Evolutionary conservation across 139 green algal species (phyloP), one percentile per base, ranked within the genome.

Genomic region (Pleodorina starrii): DNA sequence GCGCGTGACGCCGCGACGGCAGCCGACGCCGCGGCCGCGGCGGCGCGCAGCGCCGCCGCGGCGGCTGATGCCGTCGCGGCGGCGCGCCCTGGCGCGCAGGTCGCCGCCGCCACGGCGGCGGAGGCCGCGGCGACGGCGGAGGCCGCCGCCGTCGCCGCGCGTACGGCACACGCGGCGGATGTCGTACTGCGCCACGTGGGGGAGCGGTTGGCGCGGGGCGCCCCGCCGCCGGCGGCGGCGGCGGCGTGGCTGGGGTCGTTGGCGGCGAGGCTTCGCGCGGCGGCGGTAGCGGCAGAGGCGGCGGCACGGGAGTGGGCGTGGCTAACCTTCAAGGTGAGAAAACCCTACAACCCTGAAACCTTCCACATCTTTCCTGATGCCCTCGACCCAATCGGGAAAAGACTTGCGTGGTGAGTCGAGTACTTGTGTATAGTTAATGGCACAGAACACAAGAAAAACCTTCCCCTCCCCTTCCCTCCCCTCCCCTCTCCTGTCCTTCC

Each of bases 261-360:
- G 60, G n/a, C 17, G n/a, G 81, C 59, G 43, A 23, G 7, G 29
- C 27, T 77, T 25, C 42, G n/a, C 11, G 27, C 0, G n/a, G 81
- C 42, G 27, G 63, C 21, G 60, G 59, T 66, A 25, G 60, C 60
- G 60, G 81, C 60, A 60, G 63, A 87, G 63, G n/a, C 60, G 42
- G 60, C 42, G 32, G 43, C 32, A 16, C 40, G 81, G 14, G 81
- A 87, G 60, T 87, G 81, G 81, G 57, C 59, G 1, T 60, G 81
- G 81, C 1, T 77, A 1, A 75, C 60, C 0, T 75, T 87, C 59
- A 87, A 87, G 43, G 81, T 87, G 35, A 57, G 36, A 12, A 50
- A 10, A 21, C 54, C 29, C 54, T 12, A 21, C n/a, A n/a, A n/a
- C 5, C 54, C 54, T 66, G 21, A 4, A 21, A 21, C 54, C 7